Percentiles rank a stretch among this genome's conserved stretches.
Evolutionary conservation across 2,329 filamentous ascomycete genomes (phyloP).

Genomic region (Apiospora arundinis): DNA sequence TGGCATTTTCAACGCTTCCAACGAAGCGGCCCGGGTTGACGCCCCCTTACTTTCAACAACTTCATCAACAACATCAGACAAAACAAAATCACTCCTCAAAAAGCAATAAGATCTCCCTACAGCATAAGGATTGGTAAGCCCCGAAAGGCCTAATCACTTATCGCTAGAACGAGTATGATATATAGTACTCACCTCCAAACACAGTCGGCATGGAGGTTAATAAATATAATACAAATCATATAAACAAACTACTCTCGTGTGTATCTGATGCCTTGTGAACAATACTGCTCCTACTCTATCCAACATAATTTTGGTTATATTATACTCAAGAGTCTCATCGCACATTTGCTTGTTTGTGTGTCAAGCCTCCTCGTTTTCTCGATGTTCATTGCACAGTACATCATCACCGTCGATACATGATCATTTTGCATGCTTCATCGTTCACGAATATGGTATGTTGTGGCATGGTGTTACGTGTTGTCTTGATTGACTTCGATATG

Average conservation of each 20-base stretch:
- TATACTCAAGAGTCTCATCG: too few species aligned
- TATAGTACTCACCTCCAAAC: background rate
- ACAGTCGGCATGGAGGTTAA: slow-evolving; percentile 1
- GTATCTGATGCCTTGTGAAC: background rate
- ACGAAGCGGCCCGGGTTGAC: slow-evolving; percentile 19
- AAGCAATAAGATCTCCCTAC: background rate
- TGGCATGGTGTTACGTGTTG: background rate
- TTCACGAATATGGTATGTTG: background rate
- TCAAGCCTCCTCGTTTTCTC: too few species aligned
- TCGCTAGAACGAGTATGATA: background rate
- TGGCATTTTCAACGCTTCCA: slow-evolving; percentile 18
- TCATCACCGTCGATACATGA: background rate
- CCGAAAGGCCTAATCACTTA: slow-evolving; percentile 10
- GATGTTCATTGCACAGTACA: too few species aligned
- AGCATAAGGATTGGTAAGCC: slow-evolving; percentile 16
- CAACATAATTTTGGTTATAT: too few species aligned
- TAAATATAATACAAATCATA: slow-evolving; percentile 7
- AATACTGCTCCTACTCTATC: too few species aligned
- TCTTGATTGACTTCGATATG: background rate
- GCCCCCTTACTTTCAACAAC: background rate
- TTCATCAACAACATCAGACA: background rate
- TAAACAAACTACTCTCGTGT: background rate
- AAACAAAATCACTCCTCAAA: background rate
- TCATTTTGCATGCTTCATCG: background rate
- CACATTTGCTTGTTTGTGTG: too few species aligned